A percentile compares a stretch with the other conserved stretches of the same genome.
Evolutionary conservation across 1,284 basidiomycete species (phyloP).

Genomic region (Cutaneotrichosporon sp.): DNA sequence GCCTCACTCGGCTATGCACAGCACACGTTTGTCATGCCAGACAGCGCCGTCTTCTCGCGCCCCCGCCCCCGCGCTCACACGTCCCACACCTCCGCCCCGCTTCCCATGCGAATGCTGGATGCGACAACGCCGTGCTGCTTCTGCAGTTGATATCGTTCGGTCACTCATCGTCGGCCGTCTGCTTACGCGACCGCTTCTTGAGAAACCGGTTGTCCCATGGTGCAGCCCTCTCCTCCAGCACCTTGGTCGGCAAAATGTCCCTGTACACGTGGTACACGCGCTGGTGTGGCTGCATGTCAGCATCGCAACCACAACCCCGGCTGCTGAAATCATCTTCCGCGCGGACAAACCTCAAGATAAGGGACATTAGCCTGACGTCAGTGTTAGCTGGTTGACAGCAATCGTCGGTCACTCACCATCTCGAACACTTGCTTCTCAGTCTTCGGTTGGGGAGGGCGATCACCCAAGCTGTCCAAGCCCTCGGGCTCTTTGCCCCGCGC

Average conservation of each 20-base stretch:
- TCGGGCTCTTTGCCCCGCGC: neutral
- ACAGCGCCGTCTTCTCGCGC: no score
- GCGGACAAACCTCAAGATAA: neutral
- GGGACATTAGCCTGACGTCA: neutral
- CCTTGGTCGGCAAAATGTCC: neutral
- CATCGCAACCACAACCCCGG: neutral
- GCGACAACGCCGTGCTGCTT: no score
- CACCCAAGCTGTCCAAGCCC: neutral
- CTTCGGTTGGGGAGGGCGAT: neutral
- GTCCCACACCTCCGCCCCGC: no score
- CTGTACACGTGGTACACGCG: neutral
- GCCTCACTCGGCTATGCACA: no score
- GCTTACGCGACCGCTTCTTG: neutral
- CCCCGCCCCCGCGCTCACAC: no score
- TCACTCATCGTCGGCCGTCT: neutral
- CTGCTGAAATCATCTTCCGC: neutral
- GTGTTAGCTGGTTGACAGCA: no score
- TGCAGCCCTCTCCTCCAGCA: neutral
- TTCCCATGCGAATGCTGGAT: no score
- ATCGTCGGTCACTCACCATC: neutral
- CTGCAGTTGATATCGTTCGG: no score
- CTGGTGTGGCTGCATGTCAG: neutral
- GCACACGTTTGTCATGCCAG: no score
- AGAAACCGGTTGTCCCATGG: neutral
- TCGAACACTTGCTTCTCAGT: neutral